Evolutionary conservation across 352 stramenopile species (phyloP).

Genomic region (Pythium inflatum): DNA sequence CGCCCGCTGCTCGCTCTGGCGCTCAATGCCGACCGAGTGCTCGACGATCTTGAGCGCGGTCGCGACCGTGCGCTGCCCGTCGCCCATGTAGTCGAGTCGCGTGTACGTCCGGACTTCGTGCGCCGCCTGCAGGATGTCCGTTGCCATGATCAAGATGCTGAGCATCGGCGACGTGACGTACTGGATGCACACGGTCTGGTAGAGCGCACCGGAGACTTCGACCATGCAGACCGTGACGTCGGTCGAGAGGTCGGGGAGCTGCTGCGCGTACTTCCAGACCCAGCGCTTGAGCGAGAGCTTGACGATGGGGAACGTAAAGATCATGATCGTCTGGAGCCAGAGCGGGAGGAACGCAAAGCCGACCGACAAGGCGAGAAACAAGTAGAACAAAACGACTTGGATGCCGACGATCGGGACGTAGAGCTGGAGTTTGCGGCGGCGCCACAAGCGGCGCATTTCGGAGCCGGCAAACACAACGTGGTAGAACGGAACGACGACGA

Average conservation of each 20-base stretch:
- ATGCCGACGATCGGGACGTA: conserved; percentile 11
- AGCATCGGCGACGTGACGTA: conserved; percentile 12
- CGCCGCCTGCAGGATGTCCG: conserved; percentile 23
- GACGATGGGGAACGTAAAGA: conserved; percentile 35
- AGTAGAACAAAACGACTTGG: conserved; percentile 23
- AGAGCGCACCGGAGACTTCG: conserved; percentile 40
- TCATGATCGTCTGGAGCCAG: conserved; percentile 31
- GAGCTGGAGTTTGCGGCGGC: conserved; percentile 8
- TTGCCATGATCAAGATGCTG: conserved; percentile 18
- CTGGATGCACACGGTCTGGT: conserved; percentile 42
- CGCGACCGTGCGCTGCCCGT: conserved; percentile 14
- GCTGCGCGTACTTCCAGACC: conserved; percentile 38
- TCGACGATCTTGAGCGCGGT: conserved; percentile 29
- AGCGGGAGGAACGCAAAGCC: conserved; percentile 34
- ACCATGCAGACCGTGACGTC: conserved; percentile 49
- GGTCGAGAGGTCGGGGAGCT: conserved; percentile 44
- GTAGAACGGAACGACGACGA: conserved; percentile 1
- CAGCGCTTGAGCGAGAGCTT: conserved; percentile 33
- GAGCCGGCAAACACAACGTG: conserved; percentile 6
- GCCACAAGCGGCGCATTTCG: conserved; percentile 5
- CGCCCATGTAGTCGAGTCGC: conserved; percentile 12
- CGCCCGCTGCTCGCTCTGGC: too few species aligned
- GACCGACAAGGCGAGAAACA: conserved; percentile 33
- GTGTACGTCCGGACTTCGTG: conserved; percentile 24
- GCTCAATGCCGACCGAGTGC: too few species aligned